Percentiles rank a stretch among this genome's conserved stretches.
Conservation (phyloP, 2,329 filamentous ascomycete genomes). For the Nannizziopsis barbatae region DNA sequence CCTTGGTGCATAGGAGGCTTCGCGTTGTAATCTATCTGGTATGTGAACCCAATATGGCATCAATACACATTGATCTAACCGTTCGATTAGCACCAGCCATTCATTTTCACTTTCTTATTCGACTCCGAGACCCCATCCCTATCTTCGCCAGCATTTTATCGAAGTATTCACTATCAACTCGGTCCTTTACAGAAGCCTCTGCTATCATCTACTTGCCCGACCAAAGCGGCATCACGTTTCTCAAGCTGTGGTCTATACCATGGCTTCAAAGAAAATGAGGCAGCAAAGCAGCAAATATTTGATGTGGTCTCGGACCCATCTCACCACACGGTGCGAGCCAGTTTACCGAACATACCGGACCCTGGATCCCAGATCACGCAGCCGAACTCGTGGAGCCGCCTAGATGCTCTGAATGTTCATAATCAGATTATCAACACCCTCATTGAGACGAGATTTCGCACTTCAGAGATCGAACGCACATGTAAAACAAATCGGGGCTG, state of each 20-base stretch:
- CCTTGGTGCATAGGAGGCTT: slow-evolving; percentile 14
- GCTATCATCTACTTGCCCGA: slow-evolving; percentile 36
- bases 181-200: slow-evolving; percentile 39
- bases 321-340: slow-evolving; percentile 48
- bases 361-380: slow-evolving; percentile 32
- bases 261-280: slow-evolving; percentile 25
- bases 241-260: slow-evolving; percentile 23
- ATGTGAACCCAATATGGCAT: slow-evolving; percentile 14
- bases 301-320: slow-evolving; percentile 51
- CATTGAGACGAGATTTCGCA: slow-evolving; percentile 38
- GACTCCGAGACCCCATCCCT: slow-evolving; percentile 34
- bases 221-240: slow-evolving; percentile 31
- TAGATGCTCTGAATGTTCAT: slow-evolving; percentile 53
- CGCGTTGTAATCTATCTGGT: slow-evolving; percentile 36
- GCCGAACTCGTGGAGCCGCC: slow-evolving; percentile 37
- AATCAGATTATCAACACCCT: slow-evolving; percentile 49
- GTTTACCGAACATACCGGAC: slow-evolving; percentile 53
- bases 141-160: slow-evolving; percentile 35
- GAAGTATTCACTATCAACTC: slow-evolving; percentile 40
- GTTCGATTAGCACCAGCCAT: slow-evolving; percentile 31
- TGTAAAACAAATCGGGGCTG: slow-evolving; percentile 54
- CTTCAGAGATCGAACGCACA: slow-evolving; percentile 47
- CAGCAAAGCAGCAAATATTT: slow-evolving; percentile 39
- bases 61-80: neutral
- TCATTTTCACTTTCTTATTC: slow-evolving; percentile 42